Percentiles rank a stretch among this genome's conserved stretches.
Evolutionary conservation across 441 rosid genomes (phyloP).

Genomic region (Pelargonium fulgidum): DNA sequence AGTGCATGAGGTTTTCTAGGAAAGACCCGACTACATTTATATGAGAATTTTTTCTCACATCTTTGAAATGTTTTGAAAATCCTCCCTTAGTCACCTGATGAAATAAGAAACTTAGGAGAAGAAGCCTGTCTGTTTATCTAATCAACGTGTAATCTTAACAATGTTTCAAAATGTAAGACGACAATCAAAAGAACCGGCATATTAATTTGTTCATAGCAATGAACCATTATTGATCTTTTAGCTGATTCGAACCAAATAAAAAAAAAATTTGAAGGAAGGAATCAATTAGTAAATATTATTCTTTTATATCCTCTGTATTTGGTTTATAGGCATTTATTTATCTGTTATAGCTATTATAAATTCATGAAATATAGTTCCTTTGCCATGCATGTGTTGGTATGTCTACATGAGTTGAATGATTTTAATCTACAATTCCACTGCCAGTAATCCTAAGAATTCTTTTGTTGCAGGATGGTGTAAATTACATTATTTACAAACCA

Average conservation of each 20-base stretch:
- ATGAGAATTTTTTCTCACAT: neutral
- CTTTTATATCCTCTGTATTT: no score
- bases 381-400: neutral
- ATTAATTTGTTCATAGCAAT: neutral
- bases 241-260: no score
- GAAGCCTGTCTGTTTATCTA: neutral
- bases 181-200: neutral
- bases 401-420: neutral
- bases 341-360: no score
- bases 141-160: neutral
- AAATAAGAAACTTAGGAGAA: neutral
- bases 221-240: neutral
- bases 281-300: no score
- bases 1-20: neutral
- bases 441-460: neutral
- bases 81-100: neutral
- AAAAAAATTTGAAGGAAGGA: no score
- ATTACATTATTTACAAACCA: slow-evolving; percentile 92
- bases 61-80: neutral
- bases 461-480: slow-evolving; percentile 72
- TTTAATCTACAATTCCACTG: neutral
- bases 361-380: no score
- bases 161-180: neutral
- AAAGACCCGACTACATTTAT: no score
- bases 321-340: no score